These are phyloP conservation scores for Calocera cornea DNA, from an alignment of 768 basidiomycete species.

Conservation along the genomic window DNA sequence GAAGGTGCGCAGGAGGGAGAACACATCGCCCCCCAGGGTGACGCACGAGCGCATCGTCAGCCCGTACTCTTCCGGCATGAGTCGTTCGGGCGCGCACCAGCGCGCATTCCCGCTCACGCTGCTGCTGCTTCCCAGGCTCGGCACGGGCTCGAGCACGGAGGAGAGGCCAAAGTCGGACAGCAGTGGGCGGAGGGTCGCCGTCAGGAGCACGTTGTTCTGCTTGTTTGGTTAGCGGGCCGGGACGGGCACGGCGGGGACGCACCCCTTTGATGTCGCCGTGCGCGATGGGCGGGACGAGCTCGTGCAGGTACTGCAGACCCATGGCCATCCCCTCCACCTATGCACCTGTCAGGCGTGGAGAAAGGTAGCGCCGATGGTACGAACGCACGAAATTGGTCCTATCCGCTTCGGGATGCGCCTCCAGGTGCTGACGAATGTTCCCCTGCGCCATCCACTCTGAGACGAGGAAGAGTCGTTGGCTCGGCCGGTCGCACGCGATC, in stretches of 20 bases:
- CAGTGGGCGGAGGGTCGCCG: not conserved
- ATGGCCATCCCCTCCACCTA: not conserved
- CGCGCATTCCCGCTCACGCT: not conserved
- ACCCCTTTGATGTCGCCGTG: not conserved
- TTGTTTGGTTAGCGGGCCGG: not conserved
- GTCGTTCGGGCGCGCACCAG: not conserved
- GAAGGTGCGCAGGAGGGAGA: too few species aligned
- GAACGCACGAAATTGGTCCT: not conserved
- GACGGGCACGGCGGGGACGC: not conserved
- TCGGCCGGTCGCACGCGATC: not conserved
- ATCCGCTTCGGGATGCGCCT: not conserved
- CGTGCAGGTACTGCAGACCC: not conserved
- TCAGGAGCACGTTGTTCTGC: not conserved
- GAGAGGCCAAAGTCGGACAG: not conserved
- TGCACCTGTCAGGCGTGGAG: not conserved
- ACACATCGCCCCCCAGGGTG: too few species aligned
- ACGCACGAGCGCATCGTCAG: too few species aligned
- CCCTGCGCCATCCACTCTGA: not conserved
- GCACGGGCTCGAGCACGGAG: not conserved
- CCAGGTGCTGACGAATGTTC: not conserved
- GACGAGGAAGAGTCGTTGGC: not conserved
- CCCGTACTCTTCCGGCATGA: not conserved
- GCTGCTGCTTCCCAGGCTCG: not conserved
- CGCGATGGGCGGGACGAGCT: not conserved
- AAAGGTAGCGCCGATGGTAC: too few species aligned